These are phyloP conservation scores for Aureobasidium subglaciale DNA, from an alignment of 2,329 filamentous ascomycete genomes.

Conservation along the genomic window DNA sequence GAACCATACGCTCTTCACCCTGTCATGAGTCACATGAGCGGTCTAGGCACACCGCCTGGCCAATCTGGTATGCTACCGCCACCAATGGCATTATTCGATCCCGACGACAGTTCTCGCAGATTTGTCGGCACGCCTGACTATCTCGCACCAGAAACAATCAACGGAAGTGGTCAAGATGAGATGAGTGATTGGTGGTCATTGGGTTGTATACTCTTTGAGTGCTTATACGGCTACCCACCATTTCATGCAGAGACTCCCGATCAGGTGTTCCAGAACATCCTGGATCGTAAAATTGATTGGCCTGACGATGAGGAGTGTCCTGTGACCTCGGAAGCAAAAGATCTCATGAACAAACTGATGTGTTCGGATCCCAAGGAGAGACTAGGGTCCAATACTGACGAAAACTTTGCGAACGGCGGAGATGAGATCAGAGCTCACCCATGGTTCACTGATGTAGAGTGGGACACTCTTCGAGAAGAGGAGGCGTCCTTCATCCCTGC, in stretches of 20 bases:
- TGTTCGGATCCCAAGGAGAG: constrained; percentile 75
- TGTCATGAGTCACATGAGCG: constrained; percentile 47
- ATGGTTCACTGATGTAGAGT: constrained; percentile 84
- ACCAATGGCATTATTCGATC: constrained; percentile 89
- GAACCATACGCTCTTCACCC: constrained; percentile 64
- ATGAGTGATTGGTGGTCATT: constrained; percentile 99
- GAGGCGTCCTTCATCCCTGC: constrained; percentile 93
- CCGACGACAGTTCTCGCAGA: constrained; percentile 81
- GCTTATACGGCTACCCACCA: constrained; percentile 84
- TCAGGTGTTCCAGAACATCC: constrained; percentile 92
- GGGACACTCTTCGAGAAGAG: constrained; percentile 86
- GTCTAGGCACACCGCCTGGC: constrained; percentile 55
- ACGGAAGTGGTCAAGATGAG: constrained; percentile 89
- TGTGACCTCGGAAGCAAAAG: constrained; percentile 80
- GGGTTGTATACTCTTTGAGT: constrained; percentile 97
- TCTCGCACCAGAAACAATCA: constrained; percentile 92
- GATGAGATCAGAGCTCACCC: constrained; percentile 83
- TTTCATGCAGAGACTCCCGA: constrained; percentile 89
- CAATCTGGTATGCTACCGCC: constrained; percentile 77
- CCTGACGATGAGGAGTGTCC: constrained; percentile 68
- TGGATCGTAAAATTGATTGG: constrained; percentile 86
- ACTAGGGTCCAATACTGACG: constrained; percentile 76
- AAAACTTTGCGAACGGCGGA: constrained; percentile 75
- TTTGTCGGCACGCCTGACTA: constrained; percentile 98
- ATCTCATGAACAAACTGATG: constrained; percentile 87